Evolutionary conservation across 179 eudicot genomes (phyloP), one percentile per base, ranked within the genome.

Genomic region (Nepenthes alata): DNA sequence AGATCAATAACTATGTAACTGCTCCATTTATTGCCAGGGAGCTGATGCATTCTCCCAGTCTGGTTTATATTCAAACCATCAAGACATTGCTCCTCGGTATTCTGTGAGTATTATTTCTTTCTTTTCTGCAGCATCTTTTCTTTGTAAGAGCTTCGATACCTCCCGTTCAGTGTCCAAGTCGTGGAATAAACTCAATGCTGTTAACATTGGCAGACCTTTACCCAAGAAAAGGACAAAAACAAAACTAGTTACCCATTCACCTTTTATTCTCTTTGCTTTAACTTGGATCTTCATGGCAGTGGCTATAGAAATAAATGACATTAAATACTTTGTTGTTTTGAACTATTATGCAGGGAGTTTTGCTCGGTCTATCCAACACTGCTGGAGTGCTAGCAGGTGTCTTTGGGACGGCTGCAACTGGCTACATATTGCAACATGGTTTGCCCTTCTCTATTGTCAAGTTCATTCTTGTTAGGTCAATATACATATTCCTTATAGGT

Each of bases 311-410:
- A 52, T 13, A n/a, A 52, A 10, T 52, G 55, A 52, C 55, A 6
- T 52, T 4, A 16, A 14, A 6, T 39, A 14, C 3, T 25, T 11
- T 37, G 15, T 57, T n/a, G 4, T 53, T 37, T 61, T 53, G 35
- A 54, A 53, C 59, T 25, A 13, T 59, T 70, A 37, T 52, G 6
- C 83, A 90, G 97, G 97, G 97, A 50, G 85, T 90, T 58, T 39
- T 90, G 73, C 77, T 90, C 15, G 97, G 97, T 57, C 82, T 90
- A 53, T 90, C 97, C 45, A 90, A 90, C 68, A 88, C 95, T 37
- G 97, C 97, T 51, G 97, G 97, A 68, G 97, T 90, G 35, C 79
- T 87, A 61, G 97, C 97, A 14, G 97, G 97, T 55, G 97, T 90
- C 41, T 72, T 90, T n/a, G 97, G 97, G 64, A 90, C 97, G 14